A percentile compares a stretch with the other conserved stretches of the same genome.
Evolutionary conservation across 2,329 filamentous ascomycete genomes (phyloP).

Genomic region (Cladophialophora carrionii): DNA sequence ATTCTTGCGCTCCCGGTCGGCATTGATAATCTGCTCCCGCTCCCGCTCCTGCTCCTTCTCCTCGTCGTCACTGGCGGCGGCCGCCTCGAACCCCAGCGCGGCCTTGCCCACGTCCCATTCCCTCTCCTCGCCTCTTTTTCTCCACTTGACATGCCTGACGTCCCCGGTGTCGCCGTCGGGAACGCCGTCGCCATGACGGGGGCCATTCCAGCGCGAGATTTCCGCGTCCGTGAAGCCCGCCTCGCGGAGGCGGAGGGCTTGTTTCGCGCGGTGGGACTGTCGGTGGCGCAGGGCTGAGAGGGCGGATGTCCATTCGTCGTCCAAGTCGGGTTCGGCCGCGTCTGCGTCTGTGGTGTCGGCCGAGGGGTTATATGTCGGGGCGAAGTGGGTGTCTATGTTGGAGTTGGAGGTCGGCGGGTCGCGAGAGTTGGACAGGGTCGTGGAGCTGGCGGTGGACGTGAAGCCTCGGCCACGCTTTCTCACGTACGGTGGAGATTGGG

Average conservation of each 20-base stretch:
- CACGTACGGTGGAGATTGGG: constrained; percentile 31
- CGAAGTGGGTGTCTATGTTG: constrained; percentile 77
- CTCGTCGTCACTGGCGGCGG: not conserved
- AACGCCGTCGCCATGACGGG: not conserved
- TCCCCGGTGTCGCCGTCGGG: constrained; percentile 55
- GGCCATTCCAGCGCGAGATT: constrained; percentile 66
- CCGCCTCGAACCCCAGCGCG: not conserved
- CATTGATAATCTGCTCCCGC: not conserved
- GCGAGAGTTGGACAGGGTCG: constrained; percentile 42
- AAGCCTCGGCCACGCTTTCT: constrained; percentile 71
- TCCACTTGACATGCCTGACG: constrained; percentile 73
- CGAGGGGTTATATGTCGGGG: constrained; percentile 63
- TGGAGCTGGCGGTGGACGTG: constrained; percentile 57
- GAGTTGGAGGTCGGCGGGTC: constrained; percentile 3
- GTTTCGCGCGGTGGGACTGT: constrained; percentile 74
- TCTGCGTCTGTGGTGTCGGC: constrained; percentile 54
- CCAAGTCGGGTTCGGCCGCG: constrained; percentile 56
- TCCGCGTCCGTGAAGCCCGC: constrained; percentile 79
- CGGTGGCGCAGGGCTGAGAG: constrained; percentile 78
- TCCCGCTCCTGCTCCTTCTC: not conserved
- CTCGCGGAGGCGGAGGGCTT: constrained; percentile 72
- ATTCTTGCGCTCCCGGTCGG: not conserved
- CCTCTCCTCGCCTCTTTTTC: constrained; percentile 66
- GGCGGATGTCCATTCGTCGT: constrained; percentile 76
- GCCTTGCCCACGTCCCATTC: constrained; percentile 69